Percentiles rank a stretch among this genome's conserved stretches.
Evolutionary conservation across 495 filamentous ascomycete species (phyloP).

Genomic region (Cenococcum geophilum): DNA sequence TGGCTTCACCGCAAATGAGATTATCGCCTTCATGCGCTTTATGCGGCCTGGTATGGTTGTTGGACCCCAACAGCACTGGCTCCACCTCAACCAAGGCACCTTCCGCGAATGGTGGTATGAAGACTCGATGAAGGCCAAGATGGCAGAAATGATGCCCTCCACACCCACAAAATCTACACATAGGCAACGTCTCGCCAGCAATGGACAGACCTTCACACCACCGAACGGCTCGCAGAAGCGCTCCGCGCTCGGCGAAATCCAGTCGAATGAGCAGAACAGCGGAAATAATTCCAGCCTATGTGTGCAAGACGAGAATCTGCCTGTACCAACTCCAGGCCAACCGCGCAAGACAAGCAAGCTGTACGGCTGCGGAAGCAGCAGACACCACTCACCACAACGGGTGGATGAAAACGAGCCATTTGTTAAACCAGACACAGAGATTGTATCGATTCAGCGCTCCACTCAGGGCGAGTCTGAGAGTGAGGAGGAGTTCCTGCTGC

Average conservation of each 20-base stretch:
- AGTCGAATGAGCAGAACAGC: conserved; percentile 56
- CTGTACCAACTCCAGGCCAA: conserved; percentile 92
- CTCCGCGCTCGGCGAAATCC: conserved; percentile 82
- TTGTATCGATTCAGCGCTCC: conserved; percentile 47
- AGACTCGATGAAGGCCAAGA: conserved; percentile 68
- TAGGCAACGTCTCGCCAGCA: conserved; percentile 48
- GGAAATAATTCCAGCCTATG: conserved; percentile 42
- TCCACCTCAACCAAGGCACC: conserved; percentile 90
- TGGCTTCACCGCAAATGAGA: conserved; percentile 97
- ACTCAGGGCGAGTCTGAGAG: conserved; percentile 54
- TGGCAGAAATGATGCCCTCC: conserved; percentile 58
- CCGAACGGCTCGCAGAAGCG: conserved; percentile 72
- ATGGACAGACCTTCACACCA: conserved; percentile 70
- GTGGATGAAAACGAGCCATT: conserved; percentile 41
- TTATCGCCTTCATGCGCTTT: conserved; percentile 98
- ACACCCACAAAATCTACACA: conserved; percentile 67
- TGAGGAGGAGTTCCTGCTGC: conserved; percentile 70
- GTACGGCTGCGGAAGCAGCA: conserved; percentile 41
- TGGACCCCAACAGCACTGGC: conserved; percentile 98
- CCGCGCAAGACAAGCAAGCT: conserved; percentile 77
- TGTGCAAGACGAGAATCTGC: conserved; percentile 69
- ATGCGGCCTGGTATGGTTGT: conserved; percentile 99
- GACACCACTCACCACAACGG: conserved; percentile 35
- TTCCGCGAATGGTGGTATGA: conserved; percentile 99
- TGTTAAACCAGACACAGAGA: conserved; percentile 41